Evolutionary conservation across 805 yeast species (phyloP).

Genomic region (Saccharomycopsis amapae): DNA sequence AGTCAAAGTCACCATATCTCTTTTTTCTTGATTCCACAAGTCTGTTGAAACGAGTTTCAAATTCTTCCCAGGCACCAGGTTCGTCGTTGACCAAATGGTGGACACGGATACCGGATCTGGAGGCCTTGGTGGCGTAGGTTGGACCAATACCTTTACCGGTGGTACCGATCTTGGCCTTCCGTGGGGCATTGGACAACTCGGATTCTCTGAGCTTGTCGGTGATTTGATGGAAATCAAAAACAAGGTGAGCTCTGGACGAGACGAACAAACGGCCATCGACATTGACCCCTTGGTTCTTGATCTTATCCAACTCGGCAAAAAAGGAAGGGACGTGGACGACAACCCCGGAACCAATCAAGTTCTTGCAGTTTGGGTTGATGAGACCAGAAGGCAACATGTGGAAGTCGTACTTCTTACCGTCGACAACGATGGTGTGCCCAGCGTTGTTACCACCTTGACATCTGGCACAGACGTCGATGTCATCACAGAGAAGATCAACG

Average conservation of each 20-base stretch:
- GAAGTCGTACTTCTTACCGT: slow-evolving; percentile 85
- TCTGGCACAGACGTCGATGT: slow-evolving; percentile 94
- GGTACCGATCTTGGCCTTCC: slow-evolving; percentile 88
- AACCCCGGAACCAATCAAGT: slow-evolving; percentile 92
- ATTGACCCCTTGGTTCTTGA: slow-evolving; percentile 73
- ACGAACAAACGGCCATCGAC: slow-evolving; percentile 67
- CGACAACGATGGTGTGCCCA: slow-evolving; percentile 96
- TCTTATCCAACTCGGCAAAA: slow-evolving; percentile 74
- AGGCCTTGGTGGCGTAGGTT: slow-evolving; percentile 92
- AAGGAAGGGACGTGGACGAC: slow-evolving; percentile 93
- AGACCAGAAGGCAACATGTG: slow-evolving; percentile 99
- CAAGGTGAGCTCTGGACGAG: slow-evolving; percentile 92
- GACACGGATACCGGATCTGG: slow-evolving; percentile 93
- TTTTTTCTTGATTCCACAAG: slow-evolving; percentile 73
- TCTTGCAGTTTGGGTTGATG: slow-evolving; percentile 84
- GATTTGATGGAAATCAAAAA: slow-evolving; percentile 96
- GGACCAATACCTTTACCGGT: slow-evolving; percentile 99
- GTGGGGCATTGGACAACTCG: slow-evolving; percentile 59
- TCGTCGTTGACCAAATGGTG: slow-evolving; percentile 90
- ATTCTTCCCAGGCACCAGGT: slow-evolving; percentile 90
- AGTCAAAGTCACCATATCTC: slow-evolving; percentile 91
- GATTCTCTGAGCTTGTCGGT: slow-evolving; percentile 93
- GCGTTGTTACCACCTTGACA: slow-evolving; percentile 99
- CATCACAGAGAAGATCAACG: slow-evolving; percentile 90
- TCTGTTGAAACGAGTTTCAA: slow-evolving; percentile 68